Percentiles rank a stretch among this genome's conserved stretches.
Evolutionary conservation across 2,329 filamentous ascomycete genomes (phyloP).

Genomic region (Colletotrichum navitas): DNA sequence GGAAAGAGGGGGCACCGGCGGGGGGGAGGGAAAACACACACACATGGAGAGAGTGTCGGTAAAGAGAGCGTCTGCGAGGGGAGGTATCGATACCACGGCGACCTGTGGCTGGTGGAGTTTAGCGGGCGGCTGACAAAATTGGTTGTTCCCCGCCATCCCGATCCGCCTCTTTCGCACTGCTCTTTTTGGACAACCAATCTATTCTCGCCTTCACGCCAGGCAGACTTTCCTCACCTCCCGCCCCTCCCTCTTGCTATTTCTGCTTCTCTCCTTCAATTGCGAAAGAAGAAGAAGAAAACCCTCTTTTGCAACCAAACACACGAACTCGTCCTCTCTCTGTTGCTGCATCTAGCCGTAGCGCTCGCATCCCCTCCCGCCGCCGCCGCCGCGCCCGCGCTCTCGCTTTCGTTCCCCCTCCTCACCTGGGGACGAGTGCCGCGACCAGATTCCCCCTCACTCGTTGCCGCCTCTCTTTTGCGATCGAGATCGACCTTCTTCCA

Average conservation of each 20-base stretch:
- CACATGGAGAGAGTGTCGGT: background rate
- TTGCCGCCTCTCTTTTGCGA: constrained; percentile 39
- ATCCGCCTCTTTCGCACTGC: constrained; percentile 38
- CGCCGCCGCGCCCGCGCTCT: constrained; percentile 34
- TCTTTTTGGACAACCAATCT: constrained; percentile 36
- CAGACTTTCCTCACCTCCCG: constrained; percentile 35
- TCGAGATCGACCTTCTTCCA: constrained; percentile 44
- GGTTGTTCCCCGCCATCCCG: constrained; percentile 43
- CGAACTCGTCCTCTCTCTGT: background rate
- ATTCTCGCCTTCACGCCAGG: constrained; percentile 39
- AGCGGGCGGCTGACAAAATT: constrained; percentile 44
- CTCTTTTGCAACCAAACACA: constrained; percentile 11
- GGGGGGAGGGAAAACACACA: background rate
- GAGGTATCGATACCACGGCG: constrained; percentile 38
- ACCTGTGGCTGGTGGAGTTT: constrained; percentile 42
- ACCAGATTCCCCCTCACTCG: constrained; percentile 36
- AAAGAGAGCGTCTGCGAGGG: constrained; percentile 7
- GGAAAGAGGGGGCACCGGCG: background rate
- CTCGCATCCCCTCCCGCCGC: constrained; percentile 5
- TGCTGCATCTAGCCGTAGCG: constrained; percentile 20
- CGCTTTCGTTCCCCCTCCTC: constrained; percentile 45
- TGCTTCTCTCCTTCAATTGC: constrained; percentile 31
- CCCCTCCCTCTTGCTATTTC: constrained; percentile 6
- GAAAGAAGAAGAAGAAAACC: background rate
- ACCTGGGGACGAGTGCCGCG: constrained; percentile 31